These are phyloP conservation scores for Ramaria sp. DNA, from an alignment of 768 basidiomycete species.

Conservation along the genomic window DNA sequence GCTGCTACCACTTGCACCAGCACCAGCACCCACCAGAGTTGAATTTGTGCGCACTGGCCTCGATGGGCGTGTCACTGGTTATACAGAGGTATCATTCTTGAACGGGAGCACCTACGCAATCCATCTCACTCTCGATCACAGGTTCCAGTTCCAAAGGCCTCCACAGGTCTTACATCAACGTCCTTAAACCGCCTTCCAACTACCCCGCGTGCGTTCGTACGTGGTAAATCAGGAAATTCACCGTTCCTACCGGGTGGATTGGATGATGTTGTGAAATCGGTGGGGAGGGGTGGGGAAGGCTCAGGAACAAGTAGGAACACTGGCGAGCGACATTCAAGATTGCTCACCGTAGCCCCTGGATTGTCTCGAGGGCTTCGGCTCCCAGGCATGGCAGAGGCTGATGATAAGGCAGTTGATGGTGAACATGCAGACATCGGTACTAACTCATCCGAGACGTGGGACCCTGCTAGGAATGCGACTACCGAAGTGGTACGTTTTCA, in stretches of 20 bases:
- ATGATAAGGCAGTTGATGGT: not conserved
- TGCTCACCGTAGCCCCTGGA: conserved; percentile 53
- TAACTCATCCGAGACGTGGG: too few species aligned
- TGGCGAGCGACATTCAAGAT: conserved; percentile 26
- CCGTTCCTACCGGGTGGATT: conserved; percentile 95
- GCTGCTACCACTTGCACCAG: conserved; percentile 53
- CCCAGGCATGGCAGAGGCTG: conserved; percentile 16
- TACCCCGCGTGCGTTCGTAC: conserved; percentile 68
- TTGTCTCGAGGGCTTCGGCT: conserved; percentile 71
- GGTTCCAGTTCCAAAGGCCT: conserved; percentile 42
- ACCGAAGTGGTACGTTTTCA: too few species aligned
- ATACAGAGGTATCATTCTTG: conserved; percentile 51
- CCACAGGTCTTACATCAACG: conserved; percentile 73
- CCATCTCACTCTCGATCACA: conserved; percentile 18
- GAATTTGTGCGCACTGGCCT: conserved; percentile 69
- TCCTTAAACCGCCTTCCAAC: conserved; percentile 80
- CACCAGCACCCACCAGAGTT: conserved; percentile 63
- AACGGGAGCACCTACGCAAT: not conserved
- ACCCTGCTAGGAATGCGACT: too few species aligned
- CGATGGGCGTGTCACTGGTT: conserved; percentile 71
- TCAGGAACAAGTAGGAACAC: conserved; percentile 18
- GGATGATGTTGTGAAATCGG: conserved; percentile 40
- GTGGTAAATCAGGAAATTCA: conserved; percentile 87
- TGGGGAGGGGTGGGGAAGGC: conserved; percentile 26
- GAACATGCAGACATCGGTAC: not conserved